These are phyloP conservation scores for Stagonosporopsis rhizophila DNA, from an alignment of 2,329 filamentous ascomycete genomes.

Conservation along the genomic window DNA sequence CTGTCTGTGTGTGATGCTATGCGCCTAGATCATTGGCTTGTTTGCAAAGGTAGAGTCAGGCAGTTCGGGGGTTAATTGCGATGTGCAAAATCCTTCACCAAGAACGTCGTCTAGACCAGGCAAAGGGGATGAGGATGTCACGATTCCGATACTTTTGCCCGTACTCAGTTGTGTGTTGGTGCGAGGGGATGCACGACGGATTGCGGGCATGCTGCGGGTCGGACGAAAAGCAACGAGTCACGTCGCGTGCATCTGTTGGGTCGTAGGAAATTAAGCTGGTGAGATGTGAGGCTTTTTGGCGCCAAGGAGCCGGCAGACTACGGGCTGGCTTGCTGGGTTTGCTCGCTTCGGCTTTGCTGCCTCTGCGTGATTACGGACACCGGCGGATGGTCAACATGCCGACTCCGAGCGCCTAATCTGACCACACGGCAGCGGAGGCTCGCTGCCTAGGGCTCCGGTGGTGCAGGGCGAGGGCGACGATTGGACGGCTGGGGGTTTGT, in stretches of 20 bases:
- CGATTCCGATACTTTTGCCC: constrained; percentile 6
- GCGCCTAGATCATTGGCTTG: constrained; percentile 1
- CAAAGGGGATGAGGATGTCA: background rate
- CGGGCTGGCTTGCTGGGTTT: background rate
- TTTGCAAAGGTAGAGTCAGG: constrained; percentile 11
- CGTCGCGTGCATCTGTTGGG: constrained; percentile 7
- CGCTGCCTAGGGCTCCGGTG: constrained; percentile 15
- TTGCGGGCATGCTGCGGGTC: constrained; percentile 13
- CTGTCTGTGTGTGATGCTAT: background rate
- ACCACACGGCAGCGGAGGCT: constrained; percentile 2
- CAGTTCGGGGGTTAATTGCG: constrained; percentile 8
- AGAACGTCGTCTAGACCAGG: constrained; percentile 7
- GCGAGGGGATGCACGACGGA: constrained; percentile 7
- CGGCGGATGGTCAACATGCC: constrained; percentile 32
- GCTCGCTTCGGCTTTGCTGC: constrained; percentile 2
- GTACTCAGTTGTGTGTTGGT: constrained; percentile 6
- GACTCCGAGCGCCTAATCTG: constrained; percentile 35
- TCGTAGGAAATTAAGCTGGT: constrained; percentile 12
- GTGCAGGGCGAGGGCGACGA: constrained; percentile 7
- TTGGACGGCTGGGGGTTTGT: constrained; percentile 16
- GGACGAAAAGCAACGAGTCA: constrained; percentile 19
- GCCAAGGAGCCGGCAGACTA: constrained; percentile 9
- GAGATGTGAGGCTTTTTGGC: constrained; percentile 9
- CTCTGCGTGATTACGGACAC: constrained; percentile 1
- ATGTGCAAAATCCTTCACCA: constrained; percentile 9